Evolutionary conservation across 78 protist species (phyloP), one percentile per base, ranked within the genome.

Genomic region (Dictyostelium citrinum): DNA sequence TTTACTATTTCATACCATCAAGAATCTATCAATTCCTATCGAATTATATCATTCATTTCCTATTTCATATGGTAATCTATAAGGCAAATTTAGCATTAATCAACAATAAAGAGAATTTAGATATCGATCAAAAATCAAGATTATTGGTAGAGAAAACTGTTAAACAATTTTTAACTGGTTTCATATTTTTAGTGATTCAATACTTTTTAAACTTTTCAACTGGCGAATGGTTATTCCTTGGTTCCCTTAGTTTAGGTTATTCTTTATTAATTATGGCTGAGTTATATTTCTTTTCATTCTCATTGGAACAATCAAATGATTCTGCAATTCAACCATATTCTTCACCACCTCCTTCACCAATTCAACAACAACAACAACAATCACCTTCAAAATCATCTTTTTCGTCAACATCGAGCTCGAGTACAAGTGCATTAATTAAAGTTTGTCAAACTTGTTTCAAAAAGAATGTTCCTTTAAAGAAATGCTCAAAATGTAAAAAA

Each of bases 401-500:
- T 1, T 16, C 43, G 5, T 24, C 49, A 43, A 43, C 43, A 39
- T 39, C 43, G 43, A 39, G 43, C 43, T 39, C 43, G 43, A 39
- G 43, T 7, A 39, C 37, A 3, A 88, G 93, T 46, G 58, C 93
- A 76, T 51, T 88, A 72, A 72, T 77, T 22, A 88, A 88, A 78
- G 55, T 55, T 46, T 88, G 93, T 67, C 93, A 88, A 88, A 88
- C 93, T n/a, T 88, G 93, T 49, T 88, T 88, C 41, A 41, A 78
- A 68, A 77, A 81, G 51, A 39, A 72, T 14, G 35, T 61, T 12
- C 83, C 67, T 20, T 58, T 88, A 22, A 88, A 78, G 41, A 88
- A 88, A 55, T 88, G 93, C 71, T 81, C 84, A 22, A 76, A 83
- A 68, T 88, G 93, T 35, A 78, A 79, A 78, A 71, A 67, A 16